Percentiles rank a stretch among this genome's conserved stretches.
These are phyloP conservation scores for Phytopythium boreale DNA, from an alignment of 352 stramenopile genomes.

Conservation along the genomic window DNA sequence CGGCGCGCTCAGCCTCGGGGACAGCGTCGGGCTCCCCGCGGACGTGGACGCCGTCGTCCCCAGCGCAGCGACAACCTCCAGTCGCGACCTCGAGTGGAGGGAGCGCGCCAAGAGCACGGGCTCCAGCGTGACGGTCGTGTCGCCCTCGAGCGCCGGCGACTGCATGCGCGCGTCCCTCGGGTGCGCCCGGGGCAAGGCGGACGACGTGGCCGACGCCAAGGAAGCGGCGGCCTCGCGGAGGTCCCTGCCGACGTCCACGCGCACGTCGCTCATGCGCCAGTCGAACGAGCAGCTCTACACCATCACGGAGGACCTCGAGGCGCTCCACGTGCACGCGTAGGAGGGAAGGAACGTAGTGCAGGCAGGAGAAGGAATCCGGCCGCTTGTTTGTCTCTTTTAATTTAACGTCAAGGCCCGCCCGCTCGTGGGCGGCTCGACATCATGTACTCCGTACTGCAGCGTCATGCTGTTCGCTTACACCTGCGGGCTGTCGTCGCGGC, in stretches of 20 bases:
- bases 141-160: constrained; percentile 9
- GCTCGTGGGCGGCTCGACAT: no score
- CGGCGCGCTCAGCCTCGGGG: constrained; percentile 12
- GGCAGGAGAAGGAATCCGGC: background rate
- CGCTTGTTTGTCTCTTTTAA: background rate
- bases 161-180: background rate
- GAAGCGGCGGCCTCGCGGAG: background rate
- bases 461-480: no score
- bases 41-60: constrained; percentile 14
- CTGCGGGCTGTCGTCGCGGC: background rate
- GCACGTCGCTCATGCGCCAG: constrained; percentile 11
- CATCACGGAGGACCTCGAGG: constrained; percentile 50
- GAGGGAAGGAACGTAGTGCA: no score
- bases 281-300: constrained; percentile 42
- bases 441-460: no score
- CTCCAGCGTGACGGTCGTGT: constrained; percentile 4
- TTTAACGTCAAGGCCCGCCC: background rate
- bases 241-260: constrained; percentile 9
- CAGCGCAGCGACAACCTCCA: background rate
- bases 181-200: background rate
- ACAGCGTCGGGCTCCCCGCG: constrained; percentile 12
- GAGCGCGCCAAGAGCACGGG: background rate
- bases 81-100: constrained; percentile 4
- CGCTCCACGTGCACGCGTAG: constrained; percentile 15
- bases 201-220: background rate